phyloP scores from a whole-genome alignment of 2,329 filamentous ascomycete species.

The Aulographum hederae region DNA sequence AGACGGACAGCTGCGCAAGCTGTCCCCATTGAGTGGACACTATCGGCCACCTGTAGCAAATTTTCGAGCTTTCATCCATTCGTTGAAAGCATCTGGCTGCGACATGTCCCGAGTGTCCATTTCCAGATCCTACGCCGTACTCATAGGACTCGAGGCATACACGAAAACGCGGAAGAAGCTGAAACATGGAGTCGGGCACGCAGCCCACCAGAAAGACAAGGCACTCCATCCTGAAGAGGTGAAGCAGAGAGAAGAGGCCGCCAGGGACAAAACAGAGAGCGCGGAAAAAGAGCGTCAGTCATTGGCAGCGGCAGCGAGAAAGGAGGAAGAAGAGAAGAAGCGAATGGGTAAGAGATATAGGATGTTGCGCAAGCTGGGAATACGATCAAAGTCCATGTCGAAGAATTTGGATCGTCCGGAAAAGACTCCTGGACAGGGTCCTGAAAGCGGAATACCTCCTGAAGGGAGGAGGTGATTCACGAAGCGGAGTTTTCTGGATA shows the following conservation, averaged over 20 bases:
- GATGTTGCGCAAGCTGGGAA: too few relatives aligned
- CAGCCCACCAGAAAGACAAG: conserved; percentile 37
- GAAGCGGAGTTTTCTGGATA: too few relatives aligned
- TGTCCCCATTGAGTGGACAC: conserved; percentile 55
- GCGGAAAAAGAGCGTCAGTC: conserved; percentile 43
- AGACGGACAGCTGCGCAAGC: conserved; percentile 53
- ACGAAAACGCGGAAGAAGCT: conserved; percentile 47
- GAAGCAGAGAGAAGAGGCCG: conserved; percentile 23
- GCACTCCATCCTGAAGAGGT: conserved; percentile 42
- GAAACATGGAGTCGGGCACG: conserved; percentile 33
- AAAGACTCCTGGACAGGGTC: too few relatives aligned
- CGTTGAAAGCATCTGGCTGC: conserved; percentile 51
- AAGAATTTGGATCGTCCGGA: too few relatives aligned
- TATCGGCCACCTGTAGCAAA: conserved; percentile 72
- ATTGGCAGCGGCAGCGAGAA: conserved; percentile 20
- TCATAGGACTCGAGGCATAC: conserved; percentile 71
- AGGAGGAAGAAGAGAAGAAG: conserved; percentile 20
- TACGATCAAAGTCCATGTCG: too few relatives aligned
- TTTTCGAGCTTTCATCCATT: conserved; percentile 65
- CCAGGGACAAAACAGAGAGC: conserved; percentile 38
- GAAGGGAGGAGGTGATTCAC: too few relatives aligned
- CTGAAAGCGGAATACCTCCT: too few relatives aligned
- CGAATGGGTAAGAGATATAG: background rate
- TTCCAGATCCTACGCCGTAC: conserved; percentile 62
- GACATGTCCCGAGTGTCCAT: conserved; percentile 68